Evolutionary conservation across 257 asterid species (phyloP), one percentile per base, ranked within the genome.

Genomic region (Ilex aquifolium): DNA sequence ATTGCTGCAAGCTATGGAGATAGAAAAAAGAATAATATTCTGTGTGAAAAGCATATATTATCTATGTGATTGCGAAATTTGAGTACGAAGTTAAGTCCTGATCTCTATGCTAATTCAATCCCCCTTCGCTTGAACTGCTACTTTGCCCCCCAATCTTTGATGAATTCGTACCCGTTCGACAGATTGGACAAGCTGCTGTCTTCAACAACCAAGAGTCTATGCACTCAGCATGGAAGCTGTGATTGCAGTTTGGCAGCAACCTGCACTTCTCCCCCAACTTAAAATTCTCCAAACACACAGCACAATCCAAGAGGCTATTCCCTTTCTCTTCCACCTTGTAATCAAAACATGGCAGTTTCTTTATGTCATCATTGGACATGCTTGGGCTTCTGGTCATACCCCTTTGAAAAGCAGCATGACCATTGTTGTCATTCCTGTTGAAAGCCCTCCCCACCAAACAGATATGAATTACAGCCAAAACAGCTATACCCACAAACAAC

Each of bases 361-460:
- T 64, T 67, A 87, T 79, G 16, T 85, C 90, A 27, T 77, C 93
- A 8, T 55, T 50, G 4, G 71, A 74, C 82, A 87, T 72, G 64
- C 85, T 69, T 31, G 74, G 71, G 7, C 64, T 13, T 59, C 68
- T 58, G 7, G 31, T 67, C 29, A 63, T 1, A 30, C 57, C 75
- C 56, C 46, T 52, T 16, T 55, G 72, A 10, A 49, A 59, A 10
- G 40, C 74, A 31, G 48, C 69, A 29, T 52, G 57, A 10, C 27
- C 49, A 6, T 10, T 46, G 21, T 15, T 21, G 17, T 44, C 3
- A 32, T 67, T 71, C 6, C 64, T 55, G 29, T 83, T 51, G 49
- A 80, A 81, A 29, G 84, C 83, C 68, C 95, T 77, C 30, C 86
- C 77, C 53, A 80, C 88, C 31, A 87, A 80, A 74, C 92, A 87